Evolutionary conservation across 208 protist species (phyloP), one percentile per base, ranked within the genome.

Genomic region (Crithidia fasciculata): DNA sequence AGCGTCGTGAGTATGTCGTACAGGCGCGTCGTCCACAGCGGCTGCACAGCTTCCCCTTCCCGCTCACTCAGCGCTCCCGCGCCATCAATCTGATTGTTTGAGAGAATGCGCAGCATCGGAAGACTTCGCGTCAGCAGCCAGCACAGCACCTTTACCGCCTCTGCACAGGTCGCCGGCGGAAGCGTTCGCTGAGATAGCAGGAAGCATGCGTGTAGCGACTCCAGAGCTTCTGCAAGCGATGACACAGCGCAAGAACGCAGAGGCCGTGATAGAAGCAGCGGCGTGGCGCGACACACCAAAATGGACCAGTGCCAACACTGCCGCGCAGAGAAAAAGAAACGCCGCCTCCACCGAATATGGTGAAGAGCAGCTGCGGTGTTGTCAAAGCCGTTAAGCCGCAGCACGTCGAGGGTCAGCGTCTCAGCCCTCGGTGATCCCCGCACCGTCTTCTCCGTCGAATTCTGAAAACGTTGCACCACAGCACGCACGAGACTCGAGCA

Each of bases 281-380:
- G 74, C 36, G 49, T 64, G 19, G 68, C 74, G 28, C 68, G 61
- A 15, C 68, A 71, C 37, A 74, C 45, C 15, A 80, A 9, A 6
- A 63, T 59, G 2, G 74, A 74, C 74, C 74, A 80, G 43, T 70
- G 66, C 68, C 67, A 80, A 45, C 74, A 80, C 28, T 18, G 60
- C 19, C 41, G 68, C 15, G 61, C 68, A 0, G 66, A 39, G 36
- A 28, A 18, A 41, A 57, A 64, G 39, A 79, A 58, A 9, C 10
- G 15, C 2, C 3, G 13, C 58, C 60, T 55, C 37, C 47, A 19
- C 37, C 13, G 56, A 8, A 40, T 12, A 16, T 13, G 9, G 16
- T 39, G 8, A 40, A 8, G 2, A 4, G 6, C 61, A n/a, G 19
- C 13, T 3, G 28, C 28, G 28, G 28, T 28, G 28, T 28, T 0